Conservation (phyloP, 371 early-diverging fungal species). For the Mucor plumbeus region DNA sequence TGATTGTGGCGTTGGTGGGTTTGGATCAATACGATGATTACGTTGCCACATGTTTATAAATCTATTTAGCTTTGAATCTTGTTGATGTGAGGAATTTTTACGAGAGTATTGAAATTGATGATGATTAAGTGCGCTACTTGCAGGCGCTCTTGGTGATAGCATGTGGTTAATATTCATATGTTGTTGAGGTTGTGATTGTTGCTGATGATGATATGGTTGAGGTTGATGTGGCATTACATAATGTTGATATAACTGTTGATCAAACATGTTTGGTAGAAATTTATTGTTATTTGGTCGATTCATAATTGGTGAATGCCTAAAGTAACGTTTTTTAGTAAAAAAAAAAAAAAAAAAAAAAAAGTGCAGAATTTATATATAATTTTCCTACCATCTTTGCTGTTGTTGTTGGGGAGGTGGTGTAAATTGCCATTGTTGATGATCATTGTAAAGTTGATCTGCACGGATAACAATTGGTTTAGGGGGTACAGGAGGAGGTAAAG, state of each 20-base stretch:
- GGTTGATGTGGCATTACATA: constrained; percentile 9
- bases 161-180: constrained; percentile 37
- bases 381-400: not conserved
- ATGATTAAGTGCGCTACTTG: constrained; percentile 26
- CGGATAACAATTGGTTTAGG: constrained; percentile 48
- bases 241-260: not conserved
- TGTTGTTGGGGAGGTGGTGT: constrained; percentile 16
- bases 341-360: not conserved
- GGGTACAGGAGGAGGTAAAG: constrained; percentile 50
- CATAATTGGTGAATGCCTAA: constrained; percentile 23
- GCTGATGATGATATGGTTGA: too few relatives aligned
- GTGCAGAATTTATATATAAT: not conserved
- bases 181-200: constrained; percentile 20
- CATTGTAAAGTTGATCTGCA: constrained; percentile 32
- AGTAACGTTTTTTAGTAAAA: not conserved
- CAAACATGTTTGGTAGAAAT: constrained; percentile 3
- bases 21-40: constrained; percentile 24
- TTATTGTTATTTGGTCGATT: constrained; percentile 19
- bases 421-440: constrained; percentile 24
- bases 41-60: constrained; percentile 31
- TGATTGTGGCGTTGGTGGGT: not conserved
- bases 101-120: constrained; percentile 15
- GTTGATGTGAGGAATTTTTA: constrained; percentile 8
- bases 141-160: constrained; percentile 33
- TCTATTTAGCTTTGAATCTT: constrained; percentile 25